A percentile compares a stretch with the other conserved stretches of the same genome.
phyloP scores from a whole-genome alignment of 225 moss, liverwort and hornwort species.

The Physcomitrellopsis africana region DNA sequence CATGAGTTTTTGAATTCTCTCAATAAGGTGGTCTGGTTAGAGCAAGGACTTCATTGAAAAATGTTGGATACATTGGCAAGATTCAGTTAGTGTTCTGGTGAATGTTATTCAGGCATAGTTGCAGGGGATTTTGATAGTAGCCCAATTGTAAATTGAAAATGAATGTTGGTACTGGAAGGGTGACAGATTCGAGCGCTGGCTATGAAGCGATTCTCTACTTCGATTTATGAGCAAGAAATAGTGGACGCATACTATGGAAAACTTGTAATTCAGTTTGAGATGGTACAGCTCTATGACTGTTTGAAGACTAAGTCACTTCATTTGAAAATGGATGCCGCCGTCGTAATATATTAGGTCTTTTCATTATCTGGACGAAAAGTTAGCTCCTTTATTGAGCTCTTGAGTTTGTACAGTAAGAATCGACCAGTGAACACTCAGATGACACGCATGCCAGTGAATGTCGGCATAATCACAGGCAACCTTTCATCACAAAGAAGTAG shows the following conservation, averaged over 20 bases:
- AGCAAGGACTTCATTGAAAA: not conserved
- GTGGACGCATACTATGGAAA: slow-evolving; percentile 35
- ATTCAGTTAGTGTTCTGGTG: not conserved
- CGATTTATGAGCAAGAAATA: slow-evolving; percentile 46
- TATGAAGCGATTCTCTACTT: slow-evolving; percentile 51
- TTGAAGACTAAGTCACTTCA: not conserved
- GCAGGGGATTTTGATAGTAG: not conserved
- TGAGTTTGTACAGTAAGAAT: no score
- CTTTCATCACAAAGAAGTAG: slow-evolving; percentile 8
- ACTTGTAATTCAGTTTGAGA: slow-evolving; percentile 29
- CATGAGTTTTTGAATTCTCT: slow-evolving; percentile 27
- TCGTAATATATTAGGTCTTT: no score
- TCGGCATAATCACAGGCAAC: slow-evolving; percentile 21
- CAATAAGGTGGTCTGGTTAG: slow-evolving; percentile 12
- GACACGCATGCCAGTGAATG: not conserved
- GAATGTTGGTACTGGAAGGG: slow-evolving; percentile 27
- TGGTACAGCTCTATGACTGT: slow-evolving; percentile 24
- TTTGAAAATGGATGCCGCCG: not conserved
- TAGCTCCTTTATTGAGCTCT: no score
- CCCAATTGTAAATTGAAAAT: not conserved
- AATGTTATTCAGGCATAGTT: no score
- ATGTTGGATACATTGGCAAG: not conserved
- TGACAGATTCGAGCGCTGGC: slow-evolving; percentile 49
- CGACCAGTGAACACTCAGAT: no score
- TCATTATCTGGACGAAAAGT: no score